Conservation (phyloP, 805 yeast species). For the Candida cerambycidarum region DNA sequence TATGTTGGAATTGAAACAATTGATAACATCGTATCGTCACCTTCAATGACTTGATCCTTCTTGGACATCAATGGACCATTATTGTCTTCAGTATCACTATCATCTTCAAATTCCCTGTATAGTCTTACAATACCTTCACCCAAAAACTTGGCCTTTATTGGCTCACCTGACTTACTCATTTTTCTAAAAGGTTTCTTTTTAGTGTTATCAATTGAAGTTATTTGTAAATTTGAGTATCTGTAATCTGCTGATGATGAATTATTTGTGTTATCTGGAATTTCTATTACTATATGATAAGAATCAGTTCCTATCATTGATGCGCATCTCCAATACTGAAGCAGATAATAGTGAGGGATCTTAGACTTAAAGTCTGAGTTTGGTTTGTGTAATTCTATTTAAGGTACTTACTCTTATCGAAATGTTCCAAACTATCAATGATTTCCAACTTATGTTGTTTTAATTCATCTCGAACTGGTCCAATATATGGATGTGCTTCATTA, state of each 20-base stretch:
- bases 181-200: slow-evolving; percentile 15
- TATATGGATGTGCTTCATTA: slow-evolving; percentile 52
- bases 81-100: slow-evolving; percentile 11
- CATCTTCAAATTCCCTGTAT: slow-evolving; percentile 52
- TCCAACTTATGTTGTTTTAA: slow-evolving; percentile 50
- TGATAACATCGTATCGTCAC: slow-evolving; percentile 69
- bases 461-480: slow-evolving; percentile 27
- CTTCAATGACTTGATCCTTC: slow-evolving; percentile 20
- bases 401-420: slow-evolving; percentile 31
- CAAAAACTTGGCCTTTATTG: slow-evolving; percentile 59
- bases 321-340: background rate
- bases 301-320: slow-evolving; percentile 41
- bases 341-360: background rate
- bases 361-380: too few relatives aligned
- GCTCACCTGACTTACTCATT: slow-evolving; percentile 36
- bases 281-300: slow-evolving; percentile 36
- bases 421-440: slow-evolving; percentile 50
- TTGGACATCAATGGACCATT: slow-evolving; percentile 11
- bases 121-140: slow-evolving; percentile 76
- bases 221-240: slow-evolving; percentile 28
- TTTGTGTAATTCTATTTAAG: background rate
- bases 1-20: slow-evolving; percentile 87
- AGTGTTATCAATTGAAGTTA: slow-evolving; percentile 27
- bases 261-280: slow-evolving; percentile 16
- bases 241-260: slow-evolving; percentile 24